Evolutionary conservation across 2,329 filamentous ascomycete species (phyloP).

Genomic region (Achaetomium macrosporum): DNA sequence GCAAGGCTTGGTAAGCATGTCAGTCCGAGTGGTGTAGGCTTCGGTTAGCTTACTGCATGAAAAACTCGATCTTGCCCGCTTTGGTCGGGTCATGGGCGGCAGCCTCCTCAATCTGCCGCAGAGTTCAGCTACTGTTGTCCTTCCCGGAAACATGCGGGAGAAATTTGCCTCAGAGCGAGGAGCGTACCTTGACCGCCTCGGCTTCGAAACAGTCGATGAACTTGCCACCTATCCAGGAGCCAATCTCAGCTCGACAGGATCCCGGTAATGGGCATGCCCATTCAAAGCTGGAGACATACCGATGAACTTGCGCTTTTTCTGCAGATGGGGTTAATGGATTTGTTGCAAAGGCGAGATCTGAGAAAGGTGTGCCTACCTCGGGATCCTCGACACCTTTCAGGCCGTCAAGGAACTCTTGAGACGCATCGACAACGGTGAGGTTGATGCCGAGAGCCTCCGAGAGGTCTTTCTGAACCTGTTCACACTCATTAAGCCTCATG

Average conservation of each 20-base stretch:
- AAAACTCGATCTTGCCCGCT: slow-evolving; percentile 75
- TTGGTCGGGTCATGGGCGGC: slow-evolving; percentile 56
- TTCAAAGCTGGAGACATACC: slow-evolving; percentile 40
- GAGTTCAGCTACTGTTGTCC: slow-evolving; percentile 2
- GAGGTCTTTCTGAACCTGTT: slow-evolving; percentile 74
- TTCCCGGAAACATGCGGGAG: neutral
- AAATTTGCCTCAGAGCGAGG: neutral
- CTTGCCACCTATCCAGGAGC: slow-evolving; percentile 18
- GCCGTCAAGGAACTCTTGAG: slow-evolving; percentile 67
- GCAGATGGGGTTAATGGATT: neutral
- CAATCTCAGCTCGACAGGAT: neutral
- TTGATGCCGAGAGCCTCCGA: slow-evolving; percentile 79
- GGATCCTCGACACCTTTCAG: slow-evolving; percentile 73
- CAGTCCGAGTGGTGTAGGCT: too few species aligned
- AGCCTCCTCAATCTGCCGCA: slow-evolving; percentile 58
- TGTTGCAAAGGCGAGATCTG: neutral
- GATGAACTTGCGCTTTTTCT: slow-evolving; percentile 72
- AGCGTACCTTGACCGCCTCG: slow-evolving; percentile 46
- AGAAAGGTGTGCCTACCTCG: slow-evolving; percentile 39
- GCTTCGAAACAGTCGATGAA: slow-evolving; percentile 66
- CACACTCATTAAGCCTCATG: slow-evolving; percentile 79
- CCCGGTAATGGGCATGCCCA: neutral
- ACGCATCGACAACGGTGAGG: slow-evolving; percentile 77
- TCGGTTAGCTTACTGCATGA: slow-evolving; percentile 54
- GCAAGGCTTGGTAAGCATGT: slow-evolving; percentile 48